A percentile compares a stretch with the other conserved stretches of the same genome.
phyloP scores from a whole-genome alignment of 1,284 basidiomycete species.

The Austroboletus novae-zelandiae region DNA sequence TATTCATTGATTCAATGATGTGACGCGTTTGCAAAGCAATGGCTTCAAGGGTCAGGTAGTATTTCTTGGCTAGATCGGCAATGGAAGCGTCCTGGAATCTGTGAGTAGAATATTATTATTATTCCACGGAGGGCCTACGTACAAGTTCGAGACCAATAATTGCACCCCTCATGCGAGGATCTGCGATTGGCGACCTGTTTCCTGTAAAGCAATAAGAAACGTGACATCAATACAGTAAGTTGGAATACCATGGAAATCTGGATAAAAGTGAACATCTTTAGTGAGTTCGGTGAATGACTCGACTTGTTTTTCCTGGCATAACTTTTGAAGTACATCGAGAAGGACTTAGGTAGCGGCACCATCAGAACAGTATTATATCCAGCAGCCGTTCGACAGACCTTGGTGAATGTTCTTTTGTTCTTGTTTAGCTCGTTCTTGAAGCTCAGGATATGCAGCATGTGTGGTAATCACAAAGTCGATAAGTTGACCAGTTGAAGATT shows the following conservation, averaged over 20 bases:
- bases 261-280: conserved; percentile 91
- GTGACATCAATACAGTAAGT: background rate
- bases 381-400: conserved; percentile 36
- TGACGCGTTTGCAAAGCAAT: conserved; percentile 96
- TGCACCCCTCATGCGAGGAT: conserved; percentile 90
- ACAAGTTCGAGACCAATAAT: conserved; percentile 84
- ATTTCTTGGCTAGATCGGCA: conserved; percentile 84
- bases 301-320: conserved; percentile 55
- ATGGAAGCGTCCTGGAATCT: conserved; percentile 64
- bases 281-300: conserved; percentile 80
- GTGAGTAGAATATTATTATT: background rate
- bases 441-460: conserved; percentile 78
- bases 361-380: background rate
- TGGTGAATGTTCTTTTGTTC: conserved; percentile 57
- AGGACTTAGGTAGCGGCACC: conserved; percentile 52
- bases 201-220: conserved; percentile 44
- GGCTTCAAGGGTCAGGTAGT: conserved; percentile 89
- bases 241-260: conserved; percentile 77
- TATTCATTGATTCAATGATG: conserved; percentile 92
- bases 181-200: conserved; percentile 95
- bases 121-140: conserved; percentile 16
- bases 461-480: conserved; percentile 96
- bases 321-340: conserved; percentile 69
- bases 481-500: conserved; percentile 97
- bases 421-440: conserved; percentile 57